A percentile compares a stretch with the other conserved stretches of the same genome.
phyloP scores from a whole-genome alignment of 1,284 basidiomycete genomes.

The Naganishia cerealis region DNA sequence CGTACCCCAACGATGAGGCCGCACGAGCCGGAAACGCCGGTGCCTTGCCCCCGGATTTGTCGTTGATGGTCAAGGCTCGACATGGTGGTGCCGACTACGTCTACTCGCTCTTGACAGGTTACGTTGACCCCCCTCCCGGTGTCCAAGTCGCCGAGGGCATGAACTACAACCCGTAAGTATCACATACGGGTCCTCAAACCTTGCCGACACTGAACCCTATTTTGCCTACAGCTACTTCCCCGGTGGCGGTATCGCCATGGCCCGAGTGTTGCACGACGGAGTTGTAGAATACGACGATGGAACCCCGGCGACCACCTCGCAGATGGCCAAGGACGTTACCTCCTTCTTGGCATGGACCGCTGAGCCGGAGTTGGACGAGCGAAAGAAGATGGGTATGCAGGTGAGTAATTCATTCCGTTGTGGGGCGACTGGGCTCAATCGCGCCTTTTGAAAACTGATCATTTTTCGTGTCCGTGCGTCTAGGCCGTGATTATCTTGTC shows the following conservation, averaged over 20 bases:
- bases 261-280: slow-evolving; percentile 91
- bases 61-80: slow-evolving; percentile 95
- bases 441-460: neutral
- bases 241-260: slow-evolving; percentile 97
- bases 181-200: no score
- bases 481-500: slow-evolving; percentile 90
- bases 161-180: slow-evolving; percentile 81
- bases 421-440: no score
- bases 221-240: slow-evolving; percentile 70
- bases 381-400: slow-evolving; percentile 68
- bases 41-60: slow-evolving; percentile 94
- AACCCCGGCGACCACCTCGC: slow-evolving; percentile 94
- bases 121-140: slow-evolving; percentile 94
- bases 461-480: neutral
- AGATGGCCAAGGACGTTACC: slow-evolving; percentile 98
- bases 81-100: slow-evolving; percentile 98
- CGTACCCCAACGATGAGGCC: slow-evolving; percentile 98
- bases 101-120: slow-evolving; percentile 94
- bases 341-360: slow-evolving; percentile 94
- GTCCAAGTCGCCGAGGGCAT: slow-evolving; percentile 93
- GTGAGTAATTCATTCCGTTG: slow-evolving; percentile 37
- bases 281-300: slow-evolving; percentile 93
- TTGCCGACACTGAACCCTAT: neutral
- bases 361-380: slow-evolving; percentile 95
- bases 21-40: slow-evolving; percentile 91